Base-by-base conservation (phyloP, 139 green algal species). In the Chlorella vulgaris region DNA sequence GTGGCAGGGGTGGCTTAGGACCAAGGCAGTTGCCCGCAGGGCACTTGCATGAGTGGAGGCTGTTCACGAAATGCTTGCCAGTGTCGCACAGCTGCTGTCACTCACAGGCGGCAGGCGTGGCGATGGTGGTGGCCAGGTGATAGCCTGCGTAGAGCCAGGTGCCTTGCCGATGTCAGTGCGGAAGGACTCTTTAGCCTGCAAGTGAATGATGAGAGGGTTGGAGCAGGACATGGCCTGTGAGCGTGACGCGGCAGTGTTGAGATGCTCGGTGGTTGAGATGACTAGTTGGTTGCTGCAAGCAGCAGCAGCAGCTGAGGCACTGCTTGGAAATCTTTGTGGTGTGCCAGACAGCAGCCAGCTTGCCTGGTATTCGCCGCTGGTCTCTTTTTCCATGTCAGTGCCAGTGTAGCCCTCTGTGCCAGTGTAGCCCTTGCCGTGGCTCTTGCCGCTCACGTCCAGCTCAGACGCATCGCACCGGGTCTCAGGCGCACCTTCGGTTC, bases 121-220 rank as follows among this genome's bases (percentile, higher is more conserved):
- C 86, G 39, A 90, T 90, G 42, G 81, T 90, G 36, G 83, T 90
- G 36, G 75, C 62, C 26, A 90, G 69, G 53, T 90, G 86, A 35
- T 76, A 83, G 5, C 86, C 86, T 31, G 86, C 86, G 63, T 80
- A 61, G 6, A 42, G 68, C 85, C 85, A 89, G 1, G 70, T 85
- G 35, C 80, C 85, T 33, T 47, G 35, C 74, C 74, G 19, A 80
- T 80, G 55, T 80, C 55, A 1, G 53, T 70, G 55, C 74, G 74
- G 55, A 80, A 69, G 3, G 74, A 70, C 4, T 36, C 70, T 47
- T 78, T 78, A 47, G 47, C 70, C 70, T 78, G 70, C 19, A 33
- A 31, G 1, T 28, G 22, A 21, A 21, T 7, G 13, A 8, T 28
- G 42, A n/a, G 42, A 38, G 28, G 28, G 19, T 24, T 65, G 5